Percentiles rank a stretch among this genome's conserved stretches.
phyloP scores from a whole-genome alignment of 306 rosid genomes.

The Vigna hirtella region DNA sequence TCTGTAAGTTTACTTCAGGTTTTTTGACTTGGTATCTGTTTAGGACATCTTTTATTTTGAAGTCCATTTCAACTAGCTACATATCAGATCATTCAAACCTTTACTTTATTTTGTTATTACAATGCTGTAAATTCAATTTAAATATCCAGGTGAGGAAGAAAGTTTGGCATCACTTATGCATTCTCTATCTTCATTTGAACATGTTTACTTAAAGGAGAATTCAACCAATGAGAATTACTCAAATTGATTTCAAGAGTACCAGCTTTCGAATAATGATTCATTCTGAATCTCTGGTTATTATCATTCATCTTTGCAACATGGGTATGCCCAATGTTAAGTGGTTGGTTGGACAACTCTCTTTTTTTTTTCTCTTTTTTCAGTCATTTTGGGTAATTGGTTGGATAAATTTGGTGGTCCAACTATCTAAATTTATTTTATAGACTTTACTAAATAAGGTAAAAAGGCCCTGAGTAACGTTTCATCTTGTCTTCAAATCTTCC shows the following conservation, averaged over 20 bases:
- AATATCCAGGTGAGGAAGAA: background rate
- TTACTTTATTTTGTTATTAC: background rate
- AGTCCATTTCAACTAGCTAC: conserved; percentile 9
- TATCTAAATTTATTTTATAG: background rate
- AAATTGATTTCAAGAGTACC: conserved; percentile 6
- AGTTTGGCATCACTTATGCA: conserved; percentile 1
- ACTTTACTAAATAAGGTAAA: background rate
- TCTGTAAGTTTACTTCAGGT: background rate
- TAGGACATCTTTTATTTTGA: background rate
- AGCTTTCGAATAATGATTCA: background rate
- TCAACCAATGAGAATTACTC: background rate
- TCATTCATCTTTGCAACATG: background rate
- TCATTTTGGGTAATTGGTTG: conserved; percentile 12
- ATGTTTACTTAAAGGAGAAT: conserved; percentile 24
- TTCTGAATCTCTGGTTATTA: background rate
- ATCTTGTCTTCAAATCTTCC: conserved; percentile 9
- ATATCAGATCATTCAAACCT: conserved; percentile 26
- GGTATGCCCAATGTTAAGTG: background rate
- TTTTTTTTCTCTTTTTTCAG: background rate
- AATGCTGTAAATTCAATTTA: conserved; percentile 19
- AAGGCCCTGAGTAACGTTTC: conserved; percentile 2
- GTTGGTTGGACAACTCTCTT: background rate
- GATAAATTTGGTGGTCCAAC: conserved; percentile 13
- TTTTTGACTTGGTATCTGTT: conserved; percentile 21
- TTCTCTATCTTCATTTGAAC: conserved; percentile 25